phyloP scores from a whole-genome alignment of 768 basidiomycete species.

The Agaricus sinodeliciosus region DNA sequence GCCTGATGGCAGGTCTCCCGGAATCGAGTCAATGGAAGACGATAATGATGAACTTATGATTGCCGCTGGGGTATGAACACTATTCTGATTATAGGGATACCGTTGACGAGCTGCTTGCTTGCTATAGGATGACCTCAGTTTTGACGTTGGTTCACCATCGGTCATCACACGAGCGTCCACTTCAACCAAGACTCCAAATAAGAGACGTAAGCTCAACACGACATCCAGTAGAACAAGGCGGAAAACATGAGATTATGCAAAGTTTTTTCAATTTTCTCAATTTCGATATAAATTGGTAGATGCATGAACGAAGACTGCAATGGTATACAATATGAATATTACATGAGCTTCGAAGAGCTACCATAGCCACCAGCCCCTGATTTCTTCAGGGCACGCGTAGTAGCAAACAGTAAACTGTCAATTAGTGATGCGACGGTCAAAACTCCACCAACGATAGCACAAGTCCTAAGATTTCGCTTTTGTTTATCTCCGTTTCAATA shows the following conservation, averaged over 20 bases:
- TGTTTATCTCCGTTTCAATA: background rate
- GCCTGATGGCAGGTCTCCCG: background rate
- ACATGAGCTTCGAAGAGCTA: slow-evolving; percentile 40
- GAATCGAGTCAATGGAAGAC: background rate
- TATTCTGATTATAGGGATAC: background rate
- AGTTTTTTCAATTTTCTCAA: background rate
- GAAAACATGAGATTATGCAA: slow-evolving; percentile 13
- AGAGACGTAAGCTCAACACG: slow-evolving; percentile 4
- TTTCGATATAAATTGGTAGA: background rate
- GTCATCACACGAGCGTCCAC: slow-evolving; percentile 32
- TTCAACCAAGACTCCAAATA: slow-evolving; percentile 13
- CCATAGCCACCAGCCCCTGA: slow-evolving; percentile 25
- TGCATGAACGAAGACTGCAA: slow-evolving; percentile 1
- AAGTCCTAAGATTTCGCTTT: slow-evolving; percentile 51
- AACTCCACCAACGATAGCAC: slow-evolving; percentile 96
- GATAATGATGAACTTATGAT: slow-evolving; percentile 61
- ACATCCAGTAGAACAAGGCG: slow-evolving; percentile 20
- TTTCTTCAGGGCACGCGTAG: slow-evolving; percentile 70
- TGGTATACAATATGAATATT: slow-evolving; percentile 17
- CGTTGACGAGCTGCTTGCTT: background rate
- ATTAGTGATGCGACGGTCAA: slow-evolving; percentile 88
- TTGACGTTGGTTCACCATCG: slow-evolving; percentile 1
- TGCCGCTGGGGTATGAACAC: slow-evolving; percentile 43
- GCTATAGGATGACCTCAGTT: slow-evolving; percentile 22
- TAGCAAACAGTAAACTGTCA: slow-evolving; percentile 83